Conservation (phyloP, 2,329 filamentous ascomycete genomes). For the Calonectria crousiana region DNA sequence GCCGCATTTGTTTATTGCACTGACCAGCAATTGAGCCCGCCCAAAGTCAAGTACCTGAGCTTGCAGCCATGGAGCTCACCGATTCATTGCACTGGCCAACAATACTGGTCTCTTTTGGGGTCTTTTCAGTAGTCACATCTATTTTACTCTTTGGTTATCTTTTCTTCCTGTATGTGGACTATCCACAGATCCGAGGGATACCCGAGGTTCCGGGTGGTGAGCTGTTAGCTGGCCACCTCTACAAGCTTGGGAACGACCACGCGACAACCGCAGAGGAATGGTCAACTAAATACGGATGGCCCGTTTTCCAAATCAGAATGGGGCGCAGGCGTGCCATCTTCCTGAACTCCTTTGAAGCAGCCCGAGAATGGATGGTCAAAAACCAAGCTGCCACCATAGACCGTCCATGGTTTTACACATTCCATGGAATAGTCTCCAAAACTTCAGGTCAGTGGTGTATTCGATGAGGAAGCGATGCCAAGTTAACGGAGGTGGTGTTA, state of each 20-base stretch:
- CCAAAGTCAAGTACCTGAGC: background rate
- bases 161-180: background rate
- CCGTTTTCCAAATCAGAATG: background rate
- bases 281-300: background rate
- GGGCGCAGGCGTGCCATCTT: background rate
- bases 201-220: conserved; percentile 1
- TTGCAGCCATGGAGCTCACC: background rate
- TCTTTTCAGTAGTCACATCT: background rate
- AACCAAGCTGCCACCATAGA: background rate
- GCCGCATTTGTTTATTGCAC: background rate
- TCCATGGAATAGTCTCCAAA: conserved; percentile 4
- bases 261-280: background rate
- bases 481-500: background rate
- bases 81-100: background rate
- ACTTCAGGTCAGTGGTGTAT: background rate
- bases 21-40: background rate
- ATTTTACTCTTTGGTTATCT: background rate
- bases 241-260: background rate
- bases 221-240: background rate
- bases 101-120: background rate
- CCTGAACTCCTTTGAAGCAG: background rate
- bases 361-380: conserved; percentile 1
- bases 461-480: background rate
- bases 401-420: conserved; percentile 9
- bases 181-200: background rate